Evolutionary conservation across 2,329 filamentous ascomycete species (phyloP).

Genomic region (Colletotrichum phormii): DNA sequence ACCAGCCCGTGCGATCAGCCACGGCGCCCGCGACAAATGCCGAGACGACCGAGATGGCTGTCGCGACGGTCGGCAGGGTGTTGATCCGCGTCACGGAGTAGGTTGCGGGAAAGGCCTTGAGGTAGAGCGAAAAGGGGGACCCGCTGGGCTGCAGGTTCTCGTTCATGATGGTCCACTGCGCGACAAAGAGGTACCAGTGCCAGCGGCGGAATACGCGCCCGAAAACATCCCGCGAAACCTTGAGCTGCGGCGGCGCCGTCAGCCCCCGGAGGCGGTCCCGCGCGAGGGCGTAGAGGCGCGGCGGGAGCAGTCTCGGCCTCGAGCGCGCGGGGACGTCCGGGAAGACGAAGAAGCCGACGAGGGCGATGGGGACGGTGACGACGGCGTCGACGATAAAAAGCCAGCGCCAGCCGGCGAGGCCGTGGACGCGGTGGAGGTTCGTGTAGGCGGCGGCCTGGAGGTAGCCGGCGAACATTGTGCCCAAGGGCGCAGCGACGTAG

Average conservation of each 20-base stretch:
- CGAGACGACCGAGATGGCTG: slow-evolving; percentile 50
- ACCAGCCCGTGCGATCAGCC: slow-evolving; percentile 48
- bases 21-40: slow-evolving; percentile 47
- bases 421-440: slow-evolving; percentile 61
- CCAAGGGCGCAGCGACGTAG: slow-evolving; percentile 62
- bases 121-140: slow-evolving; percentile 53
- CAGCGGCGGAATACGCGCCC: slow-evolving; percentile 50
- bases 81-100: slow-evolving; percentile 55
- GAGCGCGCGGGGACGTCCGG: slow-evolving; percentile 46
- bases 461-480: slow-evolving; percentile 67
- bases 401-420: slow-evolving; percentile 64
- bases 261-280: slow-evolving; percentile 44
- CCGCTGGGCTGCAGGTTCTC: slow-evolving; percentile 49
- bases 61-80: slow-evolving; percentile 53
- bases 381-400: slow-evolving; percentile 70
- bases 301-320: slow-evolving; percentile 46
- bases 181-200: slow-evolving; percentile 53
- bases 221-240: slow-evolving; percentile 49
- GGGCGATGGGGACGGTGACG: slow-evolving; percentile 65
- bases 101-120: slow-evolving; percentile 48
- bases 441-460: slow-evolving; percentile 66
- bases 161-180: slow-evolving; percentile 52
- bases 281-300: slow-evolving; percentile 44
- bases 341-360: slow-evolving; percentile 55
- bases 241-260: slow-evolving; percentile 45